Evolutionary conservation across 352 stramenopile genomes (phyloP).

Genomic region (Halophytophthora batemanensis): DNA sequence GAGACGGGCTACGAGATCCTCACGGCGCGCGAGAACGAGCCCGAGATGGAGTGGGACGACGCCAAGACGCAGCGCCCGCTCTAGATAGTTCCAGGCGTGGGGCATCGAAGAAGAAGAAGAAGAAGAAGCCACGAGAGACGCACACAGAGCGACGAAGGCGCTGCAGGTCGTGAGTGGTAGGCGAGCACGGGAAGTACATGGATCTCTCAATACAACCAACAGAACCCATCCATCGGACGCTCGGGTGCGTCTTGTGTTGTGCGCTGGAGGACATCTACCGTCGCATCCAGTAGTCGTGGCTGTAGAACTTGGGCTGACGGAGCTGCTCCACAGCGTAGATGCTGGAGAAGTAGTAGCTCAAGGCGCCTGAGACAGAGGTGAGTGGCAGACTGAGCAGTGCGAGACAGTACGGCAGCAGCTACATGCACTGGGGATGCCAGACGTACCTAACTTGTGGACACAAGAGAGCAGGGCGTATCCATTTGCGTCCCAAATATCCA

Average conservation of each 20-base stretch:
- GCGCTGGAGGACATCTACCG: slow-evolving; percentile 15
- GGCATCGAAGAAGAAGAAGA: too few relatives aligned
- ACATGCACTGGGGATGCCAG: background rate
- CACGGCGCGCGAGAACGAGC: slow-evolving; percentile 81
- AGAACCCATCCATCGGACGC: too few relatives aligned
- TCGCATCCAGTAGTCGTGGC: slow-evolving; percentile 45
- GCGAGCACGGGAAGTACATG: too few relatives aligned
- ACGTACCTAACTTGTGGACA: slow-evolving; percentile 54
- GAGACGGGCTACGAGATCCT: slow-evolving; percentile 95
- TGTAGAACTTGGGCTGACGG: slow-evolving; percentile 51
- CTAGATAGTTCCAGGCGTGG: too few relatives aligned
- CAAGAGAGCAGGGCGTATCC: slow-evolving; percentile 43
- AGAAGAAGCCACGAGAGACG: too few relatives aligned
- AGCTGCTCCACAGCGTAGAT: slow-evolving; percentile 51
- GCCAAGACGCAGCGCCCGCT: slow-evolving; percentile 53
- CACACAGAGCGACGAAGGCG: too few relatives aligned
- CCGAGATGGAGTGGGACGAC: slow-evolving; percentile 77
- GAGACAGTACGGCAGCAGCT: background rate
- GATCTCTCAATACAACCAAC: too few relatives aligned
- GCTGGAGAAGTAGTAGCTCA: slow-evolving; percentile 51
- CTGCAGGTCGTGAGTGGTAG: too few relatives aligned
- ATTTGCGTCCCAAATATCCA: slow-evolving; percentile 41
- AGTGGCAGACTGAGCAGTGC: background rate
- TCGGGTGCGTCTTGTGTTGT: background rate
- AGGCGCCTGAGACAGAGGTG: slow-evolving; percentile 27